Percentiles rank a stretch among this genome's conserved stretches.
Evolutionary conservation across 2,329 filamentous ascomycete genomes (phyloP).

Genomic region (Aspergillus spinulosporus): DNA sequence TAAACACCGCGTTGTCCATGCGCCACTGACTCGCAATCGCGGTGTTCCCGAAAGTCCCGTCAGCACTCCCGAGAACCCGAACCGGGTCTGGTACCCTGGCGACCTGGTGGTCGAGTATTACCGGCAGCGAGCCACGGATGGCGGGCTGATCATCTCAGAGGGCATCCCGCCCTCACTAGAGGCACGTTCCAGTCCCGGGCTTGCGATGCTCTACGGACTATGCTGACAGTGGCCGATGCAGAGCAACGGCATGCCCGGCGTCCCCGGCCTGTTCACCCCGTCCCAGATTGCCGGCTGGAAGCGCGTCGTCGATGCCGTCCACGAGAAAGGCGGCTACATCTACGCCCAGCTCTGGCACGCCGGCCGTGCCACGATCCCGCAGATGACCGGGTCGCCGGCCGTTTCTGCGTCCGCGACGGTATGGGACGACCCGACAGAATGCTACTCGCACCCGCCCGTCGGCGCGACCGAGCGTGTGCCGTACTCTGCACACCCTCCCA

Average conservation of each 20-base stretch:
- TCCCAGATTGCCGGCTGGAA: constrained; percentile 54
- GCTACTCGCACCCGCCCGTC: constrained; percentile 43
- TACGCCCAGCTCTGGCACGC: constrained; percentile 47
- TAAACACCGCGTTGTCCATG: constrained; percentile 53
- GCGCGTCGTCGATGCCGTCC: constrained; percentile 52
- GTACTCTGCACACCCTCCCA: constrained; percentile 47
- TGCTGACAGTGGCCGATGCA: constrained; percentile 12
- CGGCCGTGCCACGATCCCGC: constrained; percentile 48
- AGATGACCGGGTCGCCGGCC: constrained; percentile 42
- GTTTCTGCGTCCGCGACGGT: constrained; percentile 47
- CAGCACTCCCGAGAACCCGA: constrained; percentile 49
- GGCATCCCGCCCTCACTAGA: constrained; percentile 41
- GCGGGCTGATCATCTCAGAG: constrained; percentile 41
- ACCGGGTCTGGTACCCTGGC: constrained; percentile 52
- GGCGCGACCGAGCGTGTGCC: constrained; percentile 37
- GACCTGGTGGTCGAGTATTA: constrained; percentile 46
- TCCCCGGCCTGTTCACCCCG: constrained; percentile 35
- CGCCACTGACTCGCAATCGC: constrained; percentile 57
- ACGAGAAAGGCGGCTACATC: constrained; percentile 53
- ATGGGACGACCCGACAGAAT: constrained; percentile 48
- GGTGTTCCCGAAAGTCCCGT: constrained; percentile 47
- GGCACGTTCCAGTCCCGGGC: constrained; percentile 32
- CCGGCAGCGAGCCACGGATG: constrained; percentile 39
- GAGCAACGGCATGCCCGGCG: constrained; percentile 43
- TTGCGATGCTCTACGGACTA: not conserved